Conservation (phyloP, 257 asterid genomes). For the Solanum sitiens region DNA sequence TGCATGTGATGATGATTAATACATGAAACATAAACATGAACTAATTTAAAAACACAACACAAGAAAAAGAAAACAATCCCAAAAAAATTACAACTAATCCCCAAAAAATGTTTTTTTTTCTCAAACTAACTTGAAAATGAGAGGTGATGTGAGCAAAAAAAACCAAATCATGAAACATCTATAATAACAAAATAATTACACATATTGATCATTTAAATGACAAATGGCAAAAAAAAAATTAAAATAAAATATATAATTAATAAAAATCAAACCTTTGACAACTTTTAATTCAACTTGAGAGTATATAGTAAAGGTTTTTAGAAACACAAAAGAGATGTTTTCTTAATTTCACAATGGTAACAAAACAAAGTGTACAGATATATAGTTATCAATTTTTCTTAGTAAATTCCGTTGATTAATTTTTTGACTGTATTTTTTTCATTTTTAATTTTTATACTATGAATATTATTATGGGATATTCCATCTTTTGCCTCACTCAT, state of each 20-base stretch:
- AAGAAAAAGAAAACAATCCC: neutral
- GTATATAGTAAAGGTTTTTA: neutral
- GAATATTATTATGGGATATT: neutral
- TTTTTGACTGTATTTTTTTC: neutral
- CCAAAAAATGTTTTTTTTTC: neutral
- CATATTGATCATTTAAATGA: neutral
- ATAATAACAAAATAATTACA: neutral
- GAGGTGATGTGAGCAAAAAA: neutral
- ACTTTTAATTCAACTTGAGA: neutral
- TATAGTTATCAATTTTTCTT: neutral
- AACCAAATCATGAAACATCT: neutral
- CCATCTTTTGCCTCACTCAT: neutral
- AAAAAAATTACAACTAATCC: neutral
- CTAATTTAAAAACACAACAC: neutral
- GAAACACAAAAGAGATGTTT: neutral
- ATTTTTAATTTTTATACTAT: neutral
- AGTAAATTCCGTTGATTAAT: neutral
- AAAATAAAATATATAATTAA: neutral
- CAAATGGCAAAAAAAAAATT: neutral
- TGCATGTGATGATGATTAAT: neutral
- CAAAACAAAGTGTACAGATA: neutral
- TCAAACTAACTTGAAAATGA: neutral
- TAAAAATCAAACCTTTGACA: neutral
- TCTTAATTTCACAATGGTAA: neutral
- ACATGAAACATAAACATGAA: neutral